A percentile compares a stretch with the other conserved stretches of the same genome.
Evolutionary conservation across 2,329 filamentous ascomycete genomes (phyloP).

Genomic region (Aspergillus viridinutans): DNA sequence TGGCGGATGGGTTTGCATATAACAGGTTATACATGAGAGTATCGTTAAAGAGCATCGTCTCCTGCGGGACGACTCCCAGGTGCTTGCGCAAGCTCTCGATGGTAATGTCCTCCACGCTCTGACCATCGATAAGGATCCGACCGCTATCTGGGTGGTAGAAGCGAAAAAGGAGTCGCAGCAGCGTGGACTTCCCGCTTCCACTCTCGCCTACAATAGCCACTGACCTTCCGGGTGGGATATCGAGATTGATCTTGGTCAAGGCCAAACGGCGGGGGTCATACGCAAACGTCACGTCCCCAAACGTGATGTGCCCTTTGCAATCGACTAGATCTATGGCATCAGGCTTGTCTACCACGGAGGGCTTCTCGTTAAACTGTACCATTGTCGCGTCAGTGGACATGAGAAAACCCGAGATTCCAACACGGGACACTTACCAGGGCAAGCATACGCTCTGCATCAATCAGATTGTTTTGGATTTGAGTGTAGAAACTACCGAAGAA

Average conservation of each 20-base stretch:
- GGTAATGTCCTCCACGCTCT: conserved; percentile 56
- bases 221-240: conserved; percentile 46
- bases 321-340: neutral
- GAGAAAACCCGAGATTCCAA: no score
- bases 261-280: conserved; percentile 49
- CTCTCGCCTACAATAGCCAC: conserved; percentile 56
- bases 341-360: neutral
- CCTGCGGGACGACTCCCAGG: conserved; percentile 63
- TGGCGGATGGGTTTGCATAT: conserved; percentile 60
- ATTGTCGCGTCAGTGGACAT: no score
- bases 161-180: conserved; percentile 52
- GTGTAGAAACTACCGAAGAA: conserved; percentile 63
- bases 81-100: conserved; percentile 54
- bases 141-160: conserved; percentile 52
- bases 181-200: conserved; percentile 55
- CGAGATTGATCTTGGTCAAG: conserved; percentile 47
- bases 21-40: conserved; percentile 62
- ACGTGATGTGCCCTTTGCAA: conserved; percentile 46
- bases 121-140: conserved; percentile 50
- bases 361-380: neutral
- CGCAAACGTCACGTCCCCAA: conserved; percentile 49
- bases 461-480: conserved; percentile 53
- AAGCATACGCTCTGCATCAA: conserved; percentile 55
- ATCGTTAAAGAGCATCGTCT: conserved; percentile 61
- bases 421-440: conserved; percentile 39